Conservation (phyloP, 1,284 basidiomycete genomes). For the Phellopilus nigrolimitatus region DNA sequence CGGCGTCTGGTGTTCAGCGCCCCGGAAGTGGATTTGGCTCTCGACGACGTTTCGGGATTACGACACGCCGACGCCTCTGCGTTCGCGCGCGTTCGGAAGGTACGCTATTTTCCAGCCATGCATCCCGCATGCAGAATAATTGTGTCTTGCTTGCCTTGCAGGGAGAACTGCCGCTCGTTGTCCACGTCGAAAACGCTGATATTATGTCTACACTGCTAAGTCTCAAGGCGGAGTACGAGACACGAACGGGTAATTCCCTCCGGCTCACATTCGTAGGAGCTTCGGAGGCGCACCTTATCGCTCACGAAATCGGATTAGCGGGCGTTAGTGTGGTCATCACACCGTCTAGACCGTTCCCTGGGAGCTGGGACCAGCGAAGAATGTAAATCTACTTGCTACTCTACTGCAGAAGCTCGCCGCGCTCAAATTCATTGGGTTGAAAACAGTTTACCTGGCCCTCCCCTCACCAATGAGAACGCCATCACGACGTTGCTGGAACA, state of each 20-base stretch:
- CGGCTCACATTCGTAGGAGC: slow-evolving; percentile 63
- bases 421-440: not conserved
- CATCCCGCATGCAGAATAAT: slow-evolving; percentile 26
- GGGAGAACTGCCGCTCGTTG: slow-evolving; percentile 51
- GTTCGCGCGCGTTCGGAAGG: not conserved
- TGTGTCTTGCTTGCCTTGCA: too few species aligned
- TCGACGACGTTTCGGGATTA: too few species aligned
- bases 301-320: slow-evolving; percentile 65
- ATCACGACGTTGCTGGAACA: slow-evolving; percentile 58
- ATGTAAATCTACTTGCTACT: slow-evolving; percentile 29
- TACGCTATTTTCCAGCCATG: not conserved
- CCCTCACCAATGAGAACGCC: slow-evolving; percentile 62
- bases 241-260: slow-evolving; percentile 33
- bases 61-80: not conserved
- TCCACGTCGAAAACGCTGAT: slow-evolving; percentile 60
- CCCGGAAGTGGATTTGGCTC: too few species aligned
- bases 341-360: slow-evolving; percentile 54
- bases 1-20: not conserved
- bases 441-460: slow-evolving; percentile 61
- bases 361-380: slow-evolving; percentile 49
- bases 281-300: slow-evolving; percentile 70
- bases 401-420: slow-evolving; percentile 18
- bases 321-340: slow-evolving; percentile 72
- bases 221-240: slow-evolving; percentile 73
- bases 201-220: slow-evolving; percentile 74